Evolutionary conservation across 768 basidiomycete species (phyloP), one percentile per base, ranked within the genome.

Genomic region (Lactifluus piperatus): DNA sequence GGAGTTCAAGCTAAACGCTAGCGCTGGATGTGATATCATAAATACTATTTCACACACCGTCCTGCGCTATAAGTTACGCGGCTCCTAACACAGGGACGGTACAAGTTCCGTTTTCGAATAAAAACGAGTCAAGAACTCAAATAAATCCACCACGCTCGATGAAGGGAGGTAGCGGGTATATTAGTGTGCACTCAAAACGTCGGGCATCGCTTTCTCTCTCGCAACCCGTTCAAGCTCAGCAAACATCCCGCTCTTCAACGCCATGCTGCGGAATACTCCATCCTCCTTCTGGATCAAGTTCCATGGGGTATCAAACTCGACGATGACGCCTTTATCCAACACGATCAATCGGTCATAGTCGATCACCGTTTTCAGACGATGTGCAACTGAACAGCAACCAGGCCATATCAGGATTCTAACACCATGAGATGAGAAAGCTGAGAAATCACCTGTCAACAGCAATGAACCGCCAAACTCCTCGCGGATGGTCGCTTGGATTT

Each of bases 401-500:
- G 67, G 27, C 8, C 47, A 24, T 24, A 51, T 11, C 39, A 27
- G 60, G 11, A 43, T 16, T 44, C 41, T 24, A 16, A 14, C 10
- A 5, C 27, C 16, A 22, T 32, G 37, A 69, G 52, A 36, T 68
- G n/a, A 20, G 13, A 68, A 69, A 16, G n/a, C 6, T 5, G 73
- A 81, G 10, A 60, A n/a, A 44, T 56, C 64, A 86, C 87, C 80
- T 5, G 88, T 91, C 49, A 94, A 69, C 29, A 93, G 70, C 43
- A 92, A 73, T 8, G 85, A 87, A 44, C 82, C 78, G 6, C 76
- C 81, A 68, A 95, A 95, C 66, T 95, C 90, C 64, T 88, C 85
- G 6, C 92, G 77, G 48, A 97, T 94, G 1, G 92, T 87, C 30
- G 81, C 76, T 68, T 95, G 93, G 56, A 95, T 95, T 73, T 92